Base-by-base conservation (phyloP, 2,329 filamentous ascomycete species). In the Xylariaceae sp. region DNA sequence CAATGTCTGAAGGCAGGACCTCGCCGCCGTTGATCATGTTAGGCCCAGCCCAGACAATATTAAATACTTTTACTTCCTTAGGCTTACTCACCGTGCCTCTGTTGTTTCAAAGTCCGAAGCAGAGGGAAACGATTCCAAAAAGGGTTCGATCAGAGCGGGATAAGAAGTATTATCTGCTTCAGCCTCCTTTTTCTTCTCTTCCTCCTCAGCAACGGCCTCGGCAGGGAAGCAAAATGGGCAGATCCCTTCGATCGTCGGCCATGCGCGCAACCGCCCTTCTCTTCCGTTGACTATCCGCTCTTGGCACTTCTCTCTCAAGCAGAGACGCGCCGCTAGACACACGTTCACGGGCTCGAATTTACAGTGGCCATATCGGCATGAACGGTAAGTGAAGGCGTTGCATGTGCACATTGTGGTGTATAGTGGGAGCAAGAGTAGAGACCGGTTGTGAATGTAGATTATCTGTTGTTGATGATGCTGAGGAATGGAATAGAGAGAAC, bases 241-340 rank as follows among this genome's bases (percentile, higher is more conserved):
- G 2, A 40, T 56, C 0, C 52, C 66, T 6, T 64, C 50, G 17
- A 67, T 49, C 2, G 6, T 28, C 6, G 41, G 58, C 28, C 21
- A 62, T 6, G 9, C 40, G 16, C 24, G 51, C 14, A 39, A 12
- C 6, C 49, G 47, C 11, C 53, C 26, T 2, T 51, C 50, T 21
- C 52, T 23, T 1, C 57, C 60, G 36, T 68, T 68, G 3, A 54
- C 44, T 6, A 68, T 58, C 3, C 33, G 47, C 17, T 58, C 23
- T 7, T 61, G 64, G 29, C 66, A 65, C 29, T 63, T 65, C 1
- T 36, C 51, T 11, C 45, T 44, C 3, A 66, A 33, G 0, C 62
- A 56, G 1, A 67, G 46, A 3, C 52, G 68, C n/a, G 73, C 73
- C 24, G 26, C 69, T 1, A 69, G 65, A 52, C 64, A 71, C 4